These are phyloP conservation scores for Zygosaccharomyces pseudobailii DNA, from an alignment of 1,139 yeast species.

Conservation along the genomic window DNA sequence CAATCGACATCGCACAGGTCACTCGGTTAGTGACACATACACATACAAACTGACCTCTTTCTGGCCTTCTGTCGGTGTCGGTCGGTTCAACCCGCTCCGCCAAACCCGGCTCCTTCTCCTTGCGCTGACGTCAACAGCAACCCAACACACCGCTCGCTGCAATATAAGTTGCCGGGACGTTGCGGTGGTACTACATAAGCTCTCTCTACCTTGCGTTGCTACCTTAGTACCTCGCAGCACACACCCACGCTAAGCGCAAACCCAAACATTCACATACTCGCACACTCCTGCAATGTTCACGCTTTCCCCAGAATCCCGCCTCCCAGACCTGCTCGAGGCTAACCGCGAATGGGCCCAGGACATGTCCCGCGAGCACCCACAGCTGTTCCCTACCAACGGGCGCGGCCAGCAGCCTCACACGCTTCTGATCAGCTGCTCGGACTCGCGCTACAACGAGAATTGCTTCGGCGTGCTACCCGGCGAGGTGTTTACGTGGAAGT, in stretches of 20 bases:
- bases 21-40: too few relatives aligned
- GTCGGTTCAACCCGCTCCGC: background rate
- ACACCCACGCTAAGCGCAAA: background rate
- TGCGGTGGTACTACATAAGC: background rate
- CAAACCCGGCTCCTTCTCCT: background rate
- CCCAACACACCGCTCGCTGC: background rate
- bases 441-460: conserved; percentile 82
- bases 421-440: conserved; percentile 94
- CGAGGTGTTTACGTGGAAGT: conserved; percentile 88
- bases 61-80: too few relatives aligned
- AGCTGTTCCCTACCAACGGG: conserved; percentile 63
- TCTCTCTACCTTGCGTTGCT: background rate
- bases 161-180: background rate
- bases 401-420: conserved; percentile 92
- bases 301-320: conserved; percentile 50
- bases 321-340: conserved; percentile 61
- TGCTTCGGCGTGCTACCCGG: conserved; percentile 85
- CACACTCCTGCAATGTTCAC: conserved; percentile 43
- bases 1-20: too few relatives aligned
- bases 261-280: conserved; percentile 7
- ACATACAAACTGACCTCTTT: too few relatives aligned
- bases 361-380: conserved; percentile 56
- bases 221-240: background rate
- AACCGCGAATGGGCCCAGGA: conserved; percentile 66
- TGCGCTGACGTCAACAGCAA: background rate